Percentiles rank a stretch among this genome's conserved stretches.
phyloP scores from a whole-genome alignment of 306 rosid species.

The Macrotyloma uniflorum region DNA sequence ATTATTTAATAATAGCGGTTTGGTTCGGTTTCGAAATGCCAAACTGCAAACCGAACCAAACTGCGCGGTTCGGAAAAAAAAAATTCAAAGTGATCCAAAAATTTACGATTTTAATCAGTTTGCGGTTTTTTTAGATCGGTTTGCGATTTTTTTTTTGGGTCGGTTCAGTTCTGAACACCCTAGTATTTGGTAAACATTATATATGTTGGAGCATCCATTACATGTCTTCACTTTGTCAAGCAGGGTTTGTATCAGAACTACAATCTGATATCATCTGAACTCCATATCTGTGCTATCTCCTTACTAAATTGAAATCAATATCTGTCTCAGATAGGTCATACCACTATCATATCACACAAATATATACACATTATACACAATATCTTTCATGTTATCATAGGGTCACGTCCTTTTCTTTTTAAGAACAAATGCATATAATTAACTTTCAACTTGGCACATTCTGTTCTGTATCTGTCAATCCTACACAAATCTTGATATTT shows the following conservation, averaged over 20 bases:
- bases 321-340: slow-evolving; percentile 8
- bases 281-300: not conserved
- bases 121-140: no score
- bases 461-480: not conserved
- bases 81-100: no score
- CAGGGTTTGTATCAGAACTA: not conserved
- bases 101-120: no score
- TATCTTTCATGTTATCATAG: no score
- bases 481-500: not conserved
- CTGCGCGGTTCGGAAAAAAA: no score
- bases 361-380: not conserved
- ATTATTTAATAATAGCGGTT: no score
- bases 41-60: no score
- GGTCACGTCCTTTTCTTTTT: not conserved
- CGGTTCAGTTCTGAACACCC: no score
- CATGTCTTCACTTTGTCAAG: slow-evolving; percentile 30
- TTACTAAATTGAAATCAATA: slow-evolving; percentile 5
- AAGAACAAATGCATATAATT: not conserved
- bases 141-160: no score
- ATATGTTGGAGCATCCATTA: slow-evolving; percentile 7
- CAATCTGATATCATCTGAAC: slow-evolving; percentile 27
- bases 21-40: no score
- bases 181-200: no score
- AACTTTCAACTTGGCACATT: not conserved
- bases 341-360: slow-evolving; percentile 7